Evolutionary conservation across 129 eudicot genomes (phyloP).

Genomic region (sunflower (Helianthus annuus)): DNA sequence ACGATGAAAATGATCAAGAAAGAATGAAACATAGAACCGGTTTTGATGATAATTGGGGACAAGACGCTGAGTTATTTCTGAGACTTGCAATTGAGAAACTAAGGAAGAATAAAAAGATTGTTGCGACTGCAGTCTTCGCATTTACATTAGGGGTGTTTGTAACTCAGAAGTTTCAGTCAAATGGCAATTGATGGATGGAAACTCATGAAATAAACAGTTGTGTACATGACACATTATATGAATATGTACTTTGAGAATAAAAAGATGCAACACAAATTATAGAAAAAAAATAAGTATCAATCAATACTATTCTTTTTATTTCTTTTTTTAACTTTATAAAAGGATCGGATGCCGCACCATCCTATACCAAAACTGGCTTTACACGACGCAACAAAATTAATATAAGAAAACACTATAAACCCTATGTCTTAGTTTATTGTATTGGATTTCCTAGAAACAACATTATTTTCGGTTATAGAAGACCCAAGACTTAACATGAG

Average conservation of each 20-base stretch:
- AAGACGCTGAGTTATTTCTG: constrained; percentile 26
- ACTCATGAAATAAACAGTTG: background rate
- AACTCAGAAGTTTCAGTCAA: constrained; percentile 50
- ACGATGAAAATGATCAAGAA: constrained; percentile 8
- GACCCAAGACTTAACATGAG: constrained; percentile 75
- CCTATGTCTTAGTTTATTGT: no score
- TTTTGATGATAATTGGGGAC: no score
- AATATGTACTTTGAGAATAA: constrained; percentile 7
- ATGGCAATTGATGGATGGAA: constrained; percentile 20
- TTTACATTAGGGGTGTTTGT: constrained; percentile 63
- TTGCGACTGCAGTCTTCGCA: constrained; percentile 52
- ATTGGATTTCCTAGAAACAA: background rate
- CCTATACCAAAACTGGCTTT: background rate
- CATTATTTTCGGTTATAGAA: constrained; percentile 53
- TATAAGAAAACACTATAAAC: no score
- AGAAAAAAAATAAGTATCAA: background rate
- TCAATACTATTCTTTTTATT: background rate
- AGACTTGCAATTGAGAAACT: constrained; percentile 37
- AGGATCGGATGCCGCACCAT: constrained; percentile 9
- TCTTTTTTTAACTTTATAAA: background rate
- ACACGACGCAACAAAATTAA: no score
- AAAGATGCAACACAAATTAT: background rate
- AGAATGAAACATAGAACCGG: constrained; percentile 14
- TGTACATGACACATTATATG: background rate
- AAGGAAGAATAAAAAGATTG: constrained; percentile 44